Conservation (phyloP, 2,329 filamentous ascomycete genomes). For the Emericellopsis atlantica region DNA sequence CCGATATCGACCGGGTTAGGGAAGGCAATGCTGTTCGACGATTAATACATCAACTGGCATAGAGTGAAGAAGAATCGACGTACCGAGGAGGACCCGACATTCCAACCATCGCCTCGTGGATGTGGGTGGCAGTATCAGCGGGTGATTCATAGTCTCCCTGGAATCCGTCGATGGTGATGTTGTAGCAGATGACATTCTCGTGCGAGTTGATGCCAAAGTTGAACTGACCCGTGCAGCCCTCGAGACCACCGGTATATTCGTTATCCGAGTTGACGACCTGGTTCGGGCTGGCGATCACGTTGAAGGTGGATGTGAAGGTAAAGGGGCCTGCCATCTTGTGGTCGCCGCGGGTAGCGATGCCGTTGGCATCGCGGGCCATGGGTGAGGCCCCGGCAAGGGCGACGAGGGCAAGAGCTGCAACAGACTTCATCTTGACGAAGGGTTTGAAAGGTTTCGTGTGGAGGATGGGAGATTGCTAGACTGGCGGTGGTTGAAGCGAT, state of each 20-base stretch:
- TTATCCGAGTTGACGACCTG: conserved; percentile 32
- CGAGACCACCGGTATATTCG: conserved; percentile 23
- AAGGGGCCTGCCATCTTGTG: conserved; percentile 10
- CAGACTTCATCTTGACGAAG: neutral
- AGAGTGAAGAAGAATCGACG: neutral
- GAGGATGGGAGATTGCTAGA: too few species aligned
- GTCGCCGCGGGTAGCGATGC: neutral
- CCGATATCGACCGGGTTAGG: conserved; percentile 27
- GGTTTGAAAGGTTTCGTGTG: too few species aligned
- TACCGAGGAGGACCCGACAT: conserved; percentile 34
- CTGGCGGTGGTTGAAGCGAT: too few species aligned
- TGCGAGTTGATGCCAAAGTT: conserved; percentile 38
- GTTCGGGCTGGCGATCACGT: conserved; percentile 31
- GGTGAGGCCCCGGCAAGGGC: conserved; percentile 10
- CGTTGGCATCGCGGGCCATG: conserved; percentile 3
- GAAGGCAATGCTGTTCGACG: conserved; percentile 26
- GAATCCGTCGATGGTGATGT: conserved; percentile 37
- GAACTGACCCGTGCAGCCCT: conserved; percentile 32
- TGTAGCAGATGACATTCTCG: conserved; percentile 29
- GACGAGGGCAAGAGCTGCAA: conserved; percentile 4
- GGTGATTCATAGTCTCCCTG: conserved; percentile 35
- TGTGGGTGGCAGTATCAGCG: conserved; percentile 39
- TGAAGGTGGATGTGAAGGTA: conserved; percentile 34
- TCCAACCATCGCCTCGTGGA: conserved; percentile 34
- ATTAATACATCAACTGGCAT: neutral